Base-by-base conservation (phyloP, 2,329 filamentous ascomycete genomes). In the Pseudogymnoascus verrucosus region DNA sequence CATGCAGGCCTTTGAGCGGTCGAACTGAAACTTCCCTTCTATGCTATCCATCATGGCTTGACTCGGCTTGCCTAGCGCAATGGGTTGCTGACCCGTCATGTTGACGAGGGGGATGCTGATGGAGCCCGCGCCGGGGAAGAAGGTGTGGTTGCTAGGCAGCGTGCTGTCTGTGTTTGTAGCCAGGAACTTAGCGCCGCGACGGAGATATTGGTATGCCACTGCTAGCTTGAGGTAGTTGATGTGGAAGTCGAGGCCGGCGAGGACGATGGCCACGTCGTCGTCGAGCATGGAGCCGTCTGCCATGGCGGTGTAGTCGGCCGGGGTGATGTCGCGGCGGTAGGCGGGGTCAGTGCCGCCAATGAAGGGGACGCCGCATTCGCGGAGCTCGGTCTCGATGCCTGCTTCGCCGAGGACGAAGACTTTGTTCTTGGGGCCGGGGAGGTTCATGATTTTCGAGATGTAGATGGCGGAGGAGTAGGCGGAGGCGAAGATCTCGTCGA, bases 1-100 rank as follows among this genome's bases (percentile, higher is more conserved):
- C 95, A 99, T 99, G 77, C 95, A 98, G 0, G 95, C 90, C 69
- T 86, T 86, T 65, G 82, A 84, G 39, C 93, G 84, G 74, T 98
- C 88, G 62, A 99, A 89, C 69, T 89, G 83, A 76, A 98, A 97
- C 76, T 96, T 96, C 64, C 93, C 93, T 79, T 98, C 93, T 64
- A 99, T 89, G 2, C 95, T 92, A 75, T 98, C 93, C 93, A 99
- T 96, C 95, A 99, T 99, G 3, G 93, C 93, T 79, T 96, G 92
- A 74, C 91, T 96, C 2, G 95, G 95, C 78, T 99, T 99, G 0
- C 95, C 95, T 42, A 98, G 78, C 2, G 90, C 87, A 34, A 91
- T 77, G 0, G 95, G 93, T 70, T 89, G 81, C 73, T 84, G 77
- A 2, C 82, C 82, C 16, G 84, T 80, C 80, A 91, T 91, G 74